Evolutionary conservation across 148 eudicot genomes (phyloP), one percentile per base, ranked within the genome.

Genomic region (Cornus suecica): DNA sequence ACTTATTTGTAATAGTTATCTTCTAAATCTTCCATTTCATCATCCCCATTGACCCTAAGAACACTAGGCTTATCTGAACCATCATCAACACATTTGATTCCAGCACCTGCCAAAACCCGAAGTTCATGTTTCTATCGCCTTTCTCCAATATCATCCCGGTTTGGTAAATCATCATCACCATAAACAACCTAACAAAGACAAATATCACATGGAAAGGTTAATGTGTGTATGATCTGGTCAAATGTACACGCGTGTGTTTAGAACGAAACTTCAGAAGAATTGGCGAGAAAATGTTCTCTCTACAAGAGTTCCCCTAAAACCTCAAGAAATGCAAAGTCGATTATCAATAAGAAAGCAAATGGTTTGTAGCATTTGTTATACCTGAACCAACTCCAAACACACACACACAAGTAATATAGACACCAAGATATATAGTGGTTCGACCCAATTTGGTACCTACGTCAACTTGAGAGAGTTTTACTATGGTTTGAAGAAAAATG

Each of bases 141-240:
- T 81, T 89, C 94, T 72, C 98, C 98, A 74, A 93, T 83, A 79
- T 89, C 91, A 76, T 93, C 98, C 71, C 98, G 86, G 80, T 85
- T 83, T 2, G 98, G 98, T 70, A 91, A 73, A 86, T 93, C 98
- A 76, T 89, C 94, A 77, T 93, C 98, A 79, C 98, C 98, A 80
- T 94, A 89, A 69, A 86, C 52, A 76, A 84, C 82, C 97, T 90
- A 78, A 76, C 74, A 83, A 66, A 76, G 69, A 14, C 45, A 6
- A 48, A 13, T 71, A n/a, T 26, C 32, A 20, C 18, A 74, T 25
- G 65, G 15, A 25, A 48, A 48, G 15, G 20, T 48, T 16, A 11
- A 48, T 48, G 54, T n/a, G n/a, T n/a, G n/a, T n/a, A n/a, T 37
- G 42, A 37, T 37, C 42, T 37, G 42, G 42, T 37, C 42, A 48